phyloP scores from a whole-genome alignment of 768 basidiomycete species.

The Russula sp. region DNA sequence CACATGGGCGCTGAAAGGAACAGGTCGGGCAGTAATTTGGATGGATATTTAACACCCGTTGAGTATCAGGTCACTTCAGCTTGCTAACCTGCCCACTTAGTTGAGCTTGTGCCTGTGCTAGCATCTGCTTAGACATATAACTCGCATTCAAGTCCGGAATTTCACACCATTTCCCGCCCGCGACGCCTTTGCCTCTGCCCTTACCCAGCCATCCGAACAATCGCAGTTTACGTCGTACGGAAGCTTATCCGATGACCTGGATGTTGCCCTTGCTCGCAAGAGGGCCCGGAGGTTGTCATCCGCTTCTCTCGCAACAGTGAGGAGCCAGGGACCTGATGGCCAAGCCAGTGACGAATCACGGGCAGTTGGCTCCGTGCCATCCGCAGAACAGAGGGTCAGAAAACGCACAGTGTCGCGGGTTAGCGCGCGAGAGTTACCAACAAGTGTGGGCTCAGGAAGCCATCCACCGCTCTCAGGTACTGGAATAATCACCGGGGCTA shows the following conservation, averaged over 20 bases:
- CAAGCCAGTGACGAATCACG: slow-evolving; percentile 30
- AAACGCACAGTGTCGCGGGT: slow-evolving; percentile 32
- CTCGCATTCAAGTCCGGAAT: slow-evolving; percentile 69
- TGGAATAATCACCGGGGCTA: neutral
- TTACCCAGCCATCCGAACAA: slow-evolving; percentile 59
- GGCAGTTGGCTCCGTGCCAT: slow-evolving; percentile 28
- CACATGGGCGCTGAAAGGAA: neutral
- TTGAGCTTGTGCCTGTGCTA: slow-evolving; percentile 27
- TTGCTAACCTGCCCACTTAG: neutral
- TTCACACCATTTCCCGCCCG: slow-evolving; percentile 80
- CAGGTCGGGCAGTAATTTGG: neutral
- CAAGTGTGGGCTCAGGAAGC: slow-evolving; percentile 10
- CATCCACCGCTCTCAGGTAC: slow-evolving; percentile 15
- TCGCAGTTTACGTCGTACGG: slow-evolving; percentile 54
- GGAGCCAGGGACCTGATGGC: slow-evolving; percentile 43
- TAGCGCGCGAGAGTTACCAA: slow-evolving; percentile 30
- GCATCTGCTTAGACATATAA: slow-evolving; percentile 70
- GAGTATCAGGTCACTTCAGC: slow-evolving; percentile 8
- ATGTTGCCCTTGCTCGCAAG: slow-evolving; percentile 51
- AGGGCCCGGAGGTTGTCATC: slow-evolving; percentile 57
- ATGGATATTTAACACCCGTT: slow-evolving; percentile 17
- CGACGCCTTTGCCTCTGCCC: slow-evolving; percentile 69
- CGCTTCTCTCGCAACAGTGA: slow-evolving; percentile 47
- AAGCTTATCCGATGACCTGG: slow-evolving; percentile 64
- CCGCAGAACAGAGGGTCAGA: slow-evolving; percentile 35